Conservation (phyloP, 257 asterid species). For the Forsythia suspensa region DNA sequence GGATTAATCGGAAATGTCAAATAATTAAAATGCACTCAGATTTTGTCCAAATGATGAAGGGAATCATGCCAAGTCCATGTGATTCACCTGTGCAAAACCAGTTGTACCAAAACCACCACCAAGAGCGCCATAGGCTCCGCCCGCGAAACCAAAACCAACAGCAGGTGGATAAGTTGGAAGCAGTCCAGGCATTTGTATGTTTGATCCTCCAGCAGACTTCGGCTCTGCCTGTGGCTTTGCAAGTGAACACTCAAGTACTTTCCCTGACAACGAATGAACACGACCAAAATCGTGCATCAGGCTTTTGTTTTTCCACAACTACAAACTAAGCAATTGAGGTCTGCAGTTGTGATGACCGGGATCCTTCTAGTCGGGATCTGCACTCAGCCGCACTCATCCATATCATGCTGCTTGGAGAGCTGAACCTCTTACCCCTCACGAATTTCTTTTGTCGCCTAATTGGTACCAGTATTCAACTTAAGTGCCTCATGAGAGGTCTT, state of each 20-base stretch:
- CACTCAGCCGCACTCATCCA: too few relatives aligned
- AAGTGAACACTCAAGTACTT: constrained; percentile 87
- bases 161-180: constrained; percentile 76
- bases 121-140: constrained; percentile 66
- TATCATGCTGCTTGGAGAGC: too few relatives aligned
- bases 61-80: constrained; percentile 3
- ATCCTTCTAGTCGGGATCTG: too few relatives aligned
- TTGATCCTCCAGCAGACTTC: constrained; percentile 58
- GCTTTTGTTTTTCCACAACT: background rate
- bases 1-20: background rate
- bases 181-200: constrained; percentile 54
- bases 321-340: background rate
- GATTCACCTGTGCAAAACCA: constrained; percentile 68
- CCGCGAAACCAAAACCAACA: constrained; percentile 78
- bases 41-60: background rate
- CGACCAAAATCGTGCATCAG: background rate
- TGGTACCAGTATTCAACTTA: too few relatives aligned
- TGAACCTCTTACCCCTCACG: too few relatives aligned
- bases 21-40: background rate
- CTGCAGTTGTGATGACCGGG: background rate
- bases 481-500: too few relatives aligned
- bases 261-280: constrained; percentile 49
- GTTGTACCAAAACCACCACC: constrained; percentile 61
- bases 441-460: too few relatives aligned
- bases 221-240: constrained; percentile 98